Base-by-base conservation (phyloP, 2,329 filamentous ascomycete species). In the Hymenotorrendiella dingleyae region DNA sequence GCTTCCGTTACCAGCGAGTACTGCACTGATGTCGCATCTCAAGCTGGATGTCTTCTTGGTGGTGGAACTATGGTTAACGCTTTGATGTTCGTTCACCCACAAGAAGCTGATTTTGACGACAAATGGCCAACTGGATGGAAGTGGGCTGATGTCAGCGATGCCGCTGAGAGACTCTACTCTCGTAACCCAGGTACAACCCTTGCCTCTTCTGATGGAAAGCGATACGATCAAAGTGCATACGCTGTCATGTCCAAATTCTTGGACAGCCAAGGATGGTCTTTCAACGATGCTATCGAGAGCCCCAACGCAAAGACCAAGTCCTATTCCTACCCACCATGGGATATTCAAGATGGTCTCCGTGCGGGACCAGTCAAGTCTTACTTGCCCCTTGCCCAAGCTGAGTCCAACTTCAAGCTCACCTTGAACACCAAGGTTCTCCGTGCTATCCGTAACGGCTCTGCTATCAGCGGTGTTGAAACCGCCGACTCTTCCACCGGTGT, bases 351-450 rank as follows among this genome's bases (percentile, higher is more conserved):
- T 34, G 81, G 80, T 43, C 76, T 83, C 59, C 71, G 83, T 47
- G 78, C 77, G 39, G 83, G 84, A 1, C 82, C 82, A 8, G 69
- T 87, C 56, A 77, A 76, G 8, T 84, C 83, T 1, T 87, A 87
- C 55, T 73, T 87, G 1, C 76, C 80, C 6, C 70, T 72, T 8
- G 80, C 80, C 2, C 67, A 71, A 35, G 65, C 67, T 32, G 70
- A 76, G 41, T 62, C 66, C 35, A 84, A 86, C 66, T 86, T 87
- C 64, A 70, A 74, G 43, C 65, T 86, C 24, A 76, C 75, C 65
- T 76, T 74, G 23, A 77, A 80, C 58, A 83, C 81, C 4, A 71
- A 76, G 33, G 80, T 84, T 16, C 71, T 73, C 48, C 73, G 82
- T 21, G 72, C 84, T 11, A 64, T 85, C n/a, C 78, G 83, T 9